Evolutionary conservation across 1,284 basidiomycete species (phyloP), one percentile per base, ranked within the genome.

Genomic region (Porodaedalea pini): DNA sequence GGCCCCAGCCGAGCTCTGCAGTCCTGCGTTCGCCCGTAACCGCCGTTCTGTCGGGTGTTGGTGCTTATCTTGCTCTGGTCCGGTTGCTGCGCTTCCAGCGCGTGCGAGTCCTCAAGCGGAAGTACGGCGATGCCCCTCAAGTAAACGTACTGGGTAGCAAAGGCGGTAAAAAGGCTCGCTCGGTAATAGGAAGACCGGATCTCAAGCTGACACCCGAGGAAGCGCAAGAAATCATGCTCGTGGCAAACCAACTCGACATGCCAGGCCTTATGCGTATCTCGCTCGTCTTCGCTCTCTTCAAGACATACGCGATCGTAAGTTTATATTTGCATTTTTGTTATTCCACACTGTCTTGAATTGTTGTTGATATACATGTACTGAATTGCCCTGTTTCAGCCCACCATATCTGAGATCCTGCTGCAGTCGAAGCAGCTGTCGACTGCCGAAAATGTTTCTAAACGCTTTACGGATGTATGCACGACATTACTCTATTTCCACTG

Each of bases 251-350:
- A 15, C 77, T 72, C 56, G 78, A 80, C 58, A 76, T 78, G 75
- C 76, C 77, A 2, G 52, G 63, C 6, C 57, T 80, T 2, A 53
- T 73, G 51, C 67, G 69, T 29, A 71, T 73, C 60, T 64, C 75
- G 0, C 54, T 75, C 23, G 67, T 74, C 0, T 78, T 79, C 63
- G 78, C 76, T 1, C 62, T 80, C 40, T 78, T 79, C 69, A 78
- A 78, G 63, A 78, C 77, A 2, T 78, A 76, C 67, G 75, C 66
- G 1, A 73, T 78, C 53, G 78, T 80, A 62, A 64, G 76, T 70
- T 1, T 27, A 47, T 29, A 36, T 40, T 50, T 56, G 21, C 29
- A 40, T 8, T 17, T 21, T 31, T 43, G 32, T 19, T 21, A 11
- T 56, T 25, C 21, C 23, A 40, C n/a, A 17, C 19, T 21, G 31